phyloP scores from a whole-genome alignment of 495 filamentous ascomycete genomes.

The Penicillium paradoxum region DNA sequence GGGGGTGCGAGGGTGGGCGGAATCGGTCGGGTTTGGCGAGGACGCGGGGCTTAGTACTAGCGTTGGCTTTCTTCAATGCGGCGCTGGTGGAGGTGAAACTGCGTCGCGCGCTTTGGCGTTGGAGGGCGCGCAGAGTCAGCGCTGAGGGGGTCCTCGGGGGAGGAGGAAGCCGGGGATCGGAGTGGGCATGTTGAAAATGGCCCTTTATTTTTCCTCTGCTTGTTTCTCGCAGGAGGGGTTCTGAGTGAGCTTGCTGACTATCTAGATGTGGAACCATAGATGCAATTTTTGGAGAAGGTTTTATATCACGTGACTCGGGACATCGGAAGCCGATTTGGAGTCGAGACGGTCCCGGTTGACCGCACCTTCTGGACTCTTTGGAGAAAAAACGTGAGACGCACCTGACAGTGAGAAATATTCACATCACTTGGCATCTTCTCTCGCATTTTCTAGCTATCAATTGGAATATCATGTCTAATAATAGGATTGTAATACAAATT shows the following conservation, averaged over 20 bases:
- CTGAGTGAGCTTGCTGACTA: background rate
- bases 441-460: background rate
- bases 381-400: background rate
- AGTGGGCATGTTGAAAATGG: constrained; percentile 14
- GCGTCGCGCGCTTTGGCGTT: constrained; percentile 15
- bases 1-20: constrained; percentile 77
- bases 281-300: constrained; percentile 13
- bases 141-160: constrained; percentile 34
- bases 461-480: background rate
- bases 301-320: constrained; percentile 9
- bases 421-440: background rate
- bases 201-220: background rate
- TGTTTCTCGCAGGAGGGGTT: background rate
- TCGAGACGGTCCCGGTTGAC: background rate
- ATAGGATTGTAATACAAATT: background rate
- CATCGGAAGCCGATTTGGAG: background rate
- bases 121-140: constrained; percentile 26
- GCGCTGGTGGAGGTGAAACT: constrained; percentile 24
- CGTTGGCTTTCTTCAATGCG: constrained; percentile 7
- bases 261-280: constrained; percentile 5
- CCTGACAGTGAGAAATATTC: background rate
- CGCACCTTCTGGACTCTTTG: background rate
- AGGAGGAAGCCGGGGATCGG: constrained; percentile 41
- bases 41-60: constrained; percentile 47
- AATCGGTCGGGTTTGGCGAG: constrained; percentile 79